Percentiles rank a stretch among this genome's conserved stretches.
phyloP scores from a whole-genome alignment of 2,329 filamentous ascomycete genomes.

The Pseudogymnoascus sp. region DNA sequence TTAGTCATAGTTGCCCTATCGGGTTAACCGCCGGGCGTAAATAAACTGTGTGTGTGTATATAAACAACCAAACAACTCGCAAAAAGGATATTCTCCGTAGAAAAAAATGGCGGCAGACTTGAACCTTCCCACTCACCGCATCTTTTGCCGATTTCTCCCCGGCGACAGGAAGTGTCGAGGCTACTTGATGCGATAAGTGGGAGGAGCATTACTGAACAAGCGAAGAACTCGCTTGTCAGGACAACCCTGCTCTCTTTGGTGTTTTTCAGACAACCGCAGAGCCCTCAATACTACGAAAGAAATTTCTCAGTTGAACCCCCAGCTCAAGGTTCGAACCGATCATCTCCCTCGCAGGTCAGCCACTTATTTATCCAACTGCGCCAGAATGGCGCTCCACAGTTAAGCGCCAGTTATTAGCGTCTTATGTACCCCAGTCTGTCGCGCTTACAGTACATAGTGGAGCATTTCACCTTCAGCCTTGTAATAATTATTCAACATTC shows the following conservation, averaged over 20 bases:
- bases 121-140: neutral
- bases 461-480: neutral
- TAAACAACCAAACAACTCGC: too few species aligned
- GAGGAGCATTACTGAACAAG: neutral
- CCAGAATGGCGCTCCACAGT: neutral
- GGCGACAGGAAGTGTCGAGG: neutral
- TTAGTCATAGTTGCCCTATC: too few species aligned
- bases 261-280: neutral
- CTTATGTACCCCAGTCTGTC: neutral
- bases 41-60: too few species aligned
- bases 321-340: neutral
- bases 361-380: neutral
- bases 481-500: neutral
- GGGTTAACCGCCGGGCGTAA: too few species aligned
- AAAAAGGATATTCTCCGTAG: neutral
- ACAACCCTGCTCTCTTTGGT: constrained; percentile 2
- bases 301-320: neutral
- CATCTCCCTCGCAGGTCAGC: neutral
- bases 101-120: neutral
- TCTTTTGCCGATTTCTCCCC: neutral
- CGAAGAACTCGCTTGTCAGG: neutral
- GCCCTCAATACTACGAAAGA: neutral
- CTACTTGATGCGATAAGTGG: neutral
- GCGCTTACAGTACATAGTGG: neutral
- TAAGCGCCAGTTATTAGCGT: neutral